Evolutionary conservation across 208 protist species (phyloP).

Genomic region (Crithidia bombi): DNA sequence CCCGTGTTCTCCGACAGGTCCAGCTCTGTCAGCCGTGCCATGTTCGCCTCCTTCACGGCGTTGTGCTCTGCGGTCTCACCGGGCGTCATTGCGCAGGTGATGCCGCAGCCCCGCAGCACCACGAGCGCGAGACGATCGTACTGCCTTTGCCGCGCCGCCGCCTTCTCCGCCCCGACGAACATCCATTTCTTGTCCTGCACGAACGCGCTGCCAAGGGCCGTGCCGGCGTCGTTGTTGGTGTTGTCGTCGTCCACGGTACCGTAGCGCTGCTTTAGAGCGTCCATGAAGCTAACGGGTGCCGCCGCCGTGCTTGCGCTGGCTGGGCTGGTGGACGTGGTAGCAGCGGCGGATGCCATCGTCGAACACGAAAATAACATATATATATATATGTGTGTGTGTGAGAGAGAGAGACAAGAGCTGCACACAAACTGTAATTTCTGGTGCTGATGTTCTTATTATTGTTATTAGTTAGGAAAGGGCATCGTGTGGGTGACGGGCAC

Average conservation of each 20-base stretch:
- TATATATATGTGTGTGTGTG: constrained; percentile 35
- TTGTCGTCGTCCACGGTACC: constrained; percentile 66
- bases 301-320: background rate
- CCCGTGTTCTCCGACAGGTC: constrained; percentile 74
- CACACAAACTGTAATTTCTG: too few relatives aligned
- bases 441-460: too few relatives aligned
- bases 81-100: constrained; percentile 55
- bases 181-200: constrained; percentile 73
- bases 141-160: constrained; percentile 56
- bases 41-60: constrained; percentile 44
- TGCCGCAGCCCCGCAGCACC: constrained; percentile 59
- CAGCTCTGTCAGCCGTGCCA: constrained; percentile 63
- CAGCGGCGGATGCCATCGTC: constrained; percentile 6
- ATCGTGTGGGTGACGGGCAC: too few relatives aligned
- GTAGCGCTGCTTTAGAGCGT: constrained; percentile 79
- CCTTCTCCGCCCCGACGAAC: constrained; percentile 83
- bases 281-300: constrained; percentile 65
- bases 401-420: background rate
- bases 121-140: constrained; percentile 70
- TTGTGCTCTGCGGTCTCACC: constrained; percentile 13
- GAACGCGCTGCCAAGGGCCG: constrained; percentile 32
- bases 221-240: too few relatives aligned
- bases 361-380: constrained; percentile 36
- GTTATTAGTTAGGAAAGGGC: too few relatives aligned
- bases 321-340: background rate